phyloP scores from a whole-genome alignment of 1,284 basidiomycete species.

The Peniophora sp. region DNA sequence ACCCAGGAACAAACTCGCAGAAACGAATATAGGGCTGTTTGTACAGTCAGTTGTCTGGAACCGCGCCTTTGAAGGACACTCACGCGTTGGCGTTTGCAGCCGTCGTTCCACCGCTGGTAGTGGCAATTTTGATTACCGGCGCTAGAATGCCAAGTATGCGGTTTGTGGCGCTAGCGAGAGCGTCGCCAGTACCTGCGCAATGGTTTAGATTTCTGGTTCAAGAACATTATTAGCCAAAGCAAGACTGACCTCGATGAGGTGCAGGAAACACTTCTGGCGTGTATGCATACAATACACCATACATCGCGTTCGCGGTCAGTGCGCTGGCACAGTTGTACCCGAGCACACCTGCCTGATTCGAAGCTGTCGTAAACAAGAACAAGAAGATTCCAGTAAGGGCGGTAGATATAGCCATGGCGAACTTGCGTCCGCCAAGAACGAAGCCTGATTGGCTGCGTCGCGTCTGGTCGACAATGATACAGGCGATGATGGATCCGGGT shows the following conservation, averaged over 20 bases:
- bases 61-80: constrained; percentile 7
- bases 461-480: constrained; percentile 44
- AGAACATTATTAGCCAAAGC: no score
- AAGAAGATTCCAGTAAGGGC: constrained; percentile 48
- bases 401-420: constrained; percentile 43
- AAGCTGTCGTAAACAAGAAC: constrained; percentile 54
- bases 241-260: constrained; percentile 36
- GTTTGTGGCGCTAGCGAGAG: constrained; percentile 44
- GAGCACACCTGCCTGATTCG: constrained; percentile 33
- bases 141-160: constrained; percentile 49
- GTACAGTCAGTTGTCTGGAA: no score
- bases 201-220: no score
- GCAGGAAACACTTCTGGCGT: constrained; percentile 65
- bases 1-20: constrained; percentile 45
- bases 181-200: constrained; percentile 45
- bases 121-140: constrained; percentile 45
- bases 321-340: constrained; percentile 47
- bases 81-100: constrained; percentile 25
- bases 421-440: constrained; percentile 39
- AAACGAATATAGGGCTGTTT: constrained; percentile 53
- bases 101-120: constrained; percentile 19
- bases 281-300: constrained; percentile 54
- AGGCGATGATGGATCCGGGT: constrained; percentile 51
- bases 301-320: constrained; percentile 49
- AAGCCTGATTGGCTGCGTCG: constrained; percentile 20